Base-by-base conservation (phyloP, 2,329 filamentous ascomycete species). In the Aspergillus quadrilineatus region DNA sequence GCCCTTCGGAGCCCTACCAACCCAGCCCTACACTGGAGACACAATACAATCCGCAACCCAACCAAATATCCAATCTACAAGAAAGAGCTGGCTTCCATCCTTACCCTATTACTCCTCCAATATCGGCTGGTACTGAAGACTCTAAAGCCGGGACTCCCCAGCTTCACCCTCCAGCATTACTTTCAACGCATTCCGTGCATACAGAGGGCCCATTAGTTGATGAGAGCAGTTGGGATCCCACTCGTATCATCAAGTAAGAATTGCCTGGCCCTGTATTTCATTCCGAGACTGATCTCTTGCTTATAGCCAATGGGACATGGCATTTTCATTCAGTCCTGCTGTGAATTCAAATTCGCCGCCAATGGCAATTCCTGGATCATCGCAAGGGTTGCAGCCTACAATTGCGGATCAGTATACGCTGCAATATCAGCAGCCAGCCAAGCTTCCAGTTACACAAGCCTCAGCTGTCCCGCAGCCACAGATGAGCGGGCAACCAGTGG, bases 251-350 rank as follows among this genome's bases (percentile, higher is more conserved):
- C 82, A 90, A 93, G 91, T 96, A 83, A 82, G 90, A 30, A 37
- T 30, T n/a, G 47, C 17, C 9, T 1, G 28, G 17, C 1, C 1
- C 1, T 26, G 1, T 7, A 55, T 26, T 8, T 53, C 17, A 7
- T 12, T 9, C 50, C 22, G 41, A 34, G 15, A 44, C 46, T 58
- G 42, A 50, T 28, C 6, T 17, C 15, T 32, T 28, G 17, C 7
- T 7, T 54, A 60, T 67, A 96, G 92, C 74, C 91, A 96, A 80
- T 97, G 93, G 92, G 92, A 96, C 75, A 87, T 89, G 69, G 92
- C 93, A 63, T 97, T 97, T 78, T 90, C 91, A 80, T 89, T 87
- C 73, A 85, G 85, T 58, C 75, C 78, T 63, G 67, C 65, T 52
- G 53, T 72, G 53, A 74, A 75, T 66, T 58, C 74, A 46, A 73